Evolutionary conservation across 1,284 basidiomycete species (phyloP), one percentile per base, ranked within the genome.

Genomic region (Apiotrichum akiyoshidainum): DNA sequence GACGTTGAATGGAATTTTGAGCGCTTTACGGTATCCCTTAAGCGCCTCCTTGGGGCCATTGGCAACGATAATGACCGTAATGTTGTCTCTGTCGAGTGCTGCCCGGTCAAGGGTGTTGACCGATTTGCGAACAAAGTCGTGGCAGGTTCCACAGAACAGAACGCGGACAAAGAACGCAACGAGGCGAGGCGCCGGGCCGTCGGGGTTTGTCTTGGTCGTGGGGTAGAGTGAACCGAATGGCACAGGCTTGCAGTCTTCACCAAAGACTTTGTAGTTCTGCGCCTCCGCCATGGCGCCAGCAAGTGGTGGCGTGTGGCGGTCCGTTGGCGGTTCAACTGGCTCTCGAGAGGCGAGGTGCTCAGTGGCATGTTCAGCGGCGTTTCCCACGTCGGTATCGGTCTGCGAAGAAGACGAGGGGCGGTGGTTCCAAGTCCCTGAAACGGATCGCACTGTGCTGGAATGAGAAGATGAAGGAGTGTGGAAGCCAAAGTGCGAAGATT

Each of bases 111-210:
- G 65, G 12, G 68, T 60, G 0, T 66, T 59, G 10, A 78, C 51
- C 2, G 71, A 73, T 16, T 72, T 69, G 46, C 71, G 64, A 17
- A 71, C 73, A 53, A 70, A 78, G 49, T 78, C 73, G 58, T 77
- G 75, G 51, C 73, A 76, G 60, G 72, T 70, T 16, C 74, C 74
- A 58, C 75, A 76, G 69, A 70, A 75, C 63, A 76, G 74, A 51
- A 68, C 55, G 4, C 75, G 59, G 39, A 75, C 71, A 55, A 72
- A 77, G 63, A 77, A 74, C 10, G 75, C 61, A 13, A 75, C 68
- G 10, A 69, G 72, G 7, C 54, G 54, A 5, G 54, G 46, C 5
- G 48, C 7, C 6, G 48, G 48, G 13, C 48, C 48, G 17, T 39
- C 14, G 31, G 48, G 35, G 16, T 50, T 50, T 19, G 6, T 37